phyloP scores from a whole-genome alignment of 148 eudicot species.

The Fagopyrum homotropicum region DNA sequence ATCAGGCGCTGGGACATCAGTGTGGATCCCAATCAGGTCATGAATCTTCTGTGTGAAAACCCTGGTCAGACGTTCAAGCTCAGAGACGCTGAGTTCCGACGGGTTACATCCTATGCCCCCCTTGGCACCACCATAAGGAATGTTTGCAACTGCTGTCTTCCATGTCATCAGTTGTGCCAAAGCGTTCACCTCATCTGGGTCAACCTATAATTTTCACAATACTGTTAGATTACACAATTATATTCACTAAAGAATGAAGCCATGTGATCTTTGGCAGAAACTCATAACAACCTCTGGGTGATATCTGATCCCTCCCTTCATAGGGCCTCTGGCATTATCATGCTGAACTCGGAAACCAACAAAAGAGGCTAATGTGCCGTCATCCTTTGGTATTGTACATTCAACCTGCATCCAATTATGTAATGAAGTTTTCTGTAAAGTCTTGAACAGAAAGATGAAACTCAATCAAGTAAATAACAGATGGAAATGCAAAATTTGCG shows the following conservation, averaged over 20 bases:
- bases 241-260: neutral
- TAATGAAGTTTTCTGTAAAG: neutral
- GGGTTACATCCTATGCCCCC: conserved; percentile 98
- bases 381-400: conserved; percentile 96
- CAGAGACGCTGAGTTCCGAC: conserved; percentile 68
- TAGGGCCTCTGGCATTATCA: conserved; percentile 97
- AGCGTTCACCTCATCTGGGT: conserved; percentile 98
- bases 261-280: neutral
- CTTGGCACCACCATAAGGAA: conserved; percentile 98
- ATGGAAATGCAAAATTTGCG: neutral
- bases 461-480: neutral
- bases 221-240: neutral
- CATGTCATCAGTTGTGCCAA: conserved; percentile 98
- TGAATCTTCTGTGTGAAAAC: conserved; percentile 97
- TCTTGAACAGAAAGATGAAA: neutral
- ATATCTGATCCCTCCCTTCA: conserved; percentile 99
- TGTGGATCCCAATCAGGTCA: conserved; percentile 89
- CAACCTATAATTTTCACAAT: conserved; percentile 44
- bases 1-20: conserved; percentile 99
- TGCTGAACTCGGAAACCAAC: conserved; percentile 96
- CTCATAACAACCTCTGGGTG: conserved; percentile 76
- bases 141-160: conserved; percentile 98
- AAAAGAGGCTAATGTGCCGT: conserved; percentile 78
- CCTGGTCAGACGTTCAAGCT: conserved; percentile 83
- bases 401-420: conserved; percentile 59